Evolutionary conservation across 2,329 filamentous ascomycete genomes (phyloP).

Genomic region (Penicillium corylophilum): DNA sequence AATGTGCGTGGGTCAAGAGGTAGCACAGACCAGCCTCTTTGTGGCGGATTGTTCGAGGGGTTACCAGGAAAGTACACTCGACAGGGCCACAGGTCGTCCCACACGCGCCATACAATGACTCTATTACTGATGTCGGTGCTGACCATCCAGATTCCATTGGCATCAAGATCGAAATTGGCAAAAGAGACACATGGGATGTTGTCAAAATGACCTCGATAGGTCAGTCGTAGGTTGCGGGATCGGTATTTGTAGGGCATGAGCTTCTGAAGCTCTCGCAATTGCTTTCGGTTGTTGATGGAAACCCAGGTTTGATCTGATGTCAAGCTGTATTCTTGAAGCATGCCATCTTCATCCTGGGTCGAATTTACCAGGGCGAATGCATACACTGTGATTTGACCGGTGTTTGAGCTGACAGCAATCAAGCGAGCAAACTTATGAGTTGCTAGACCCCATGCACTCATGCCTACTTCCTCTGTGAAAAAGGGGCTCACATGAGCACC

Average conservation of each 20-base stretch:
- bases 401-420: slow-evolving; percentile 83
- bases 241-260: slow-evolving; percentile 34
- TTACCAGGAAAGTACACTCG: slow-evolving; percentile 24
- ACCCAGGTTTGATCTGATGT: slow-evolving; percentile 34
- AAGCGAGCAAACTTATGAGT: slow-evolving; percentile 78
- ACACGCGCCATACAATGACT: slow-evolving; percentile 51
- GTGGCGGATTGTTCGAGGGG: slow-evolving; percentile 21
- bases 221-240: slow-evolving; percentile 44
- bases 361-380: slow-evolving; percentile 55
- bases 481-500: slow-evolving; percentile 52
- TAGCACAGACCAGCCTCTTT: slow-evolving; percentile 47
- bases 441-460: slow-evolving; percentile 84
- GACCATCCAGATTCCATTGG: slow-evolving; percentile 56
- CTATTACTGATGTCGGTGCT: slow-evolving; percentile 57
- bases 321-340: neutral
- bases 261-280: slow-evolving; percentile 29
- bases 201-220: slow-evolving; percentile 41
- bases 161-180: slow-evolving; percentile 57
- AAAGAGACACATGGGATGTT: slow-evolving; percentile 62
- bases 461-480: slow-evolving; percentile 72
- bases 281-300: slow-evolving; percentile 24
- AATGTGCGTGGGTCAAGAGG: slow-evolving; percentile 48
- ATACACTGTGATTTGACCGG: slow-evolving; percentile 57
- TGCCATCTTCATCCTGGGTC: slow-evolving; percentile 22
- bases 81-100: slow-evolving; percentile 36